Conservation (phyloP, 768 basidiomycete genomes). For the Agaricus blazei region DNA sequence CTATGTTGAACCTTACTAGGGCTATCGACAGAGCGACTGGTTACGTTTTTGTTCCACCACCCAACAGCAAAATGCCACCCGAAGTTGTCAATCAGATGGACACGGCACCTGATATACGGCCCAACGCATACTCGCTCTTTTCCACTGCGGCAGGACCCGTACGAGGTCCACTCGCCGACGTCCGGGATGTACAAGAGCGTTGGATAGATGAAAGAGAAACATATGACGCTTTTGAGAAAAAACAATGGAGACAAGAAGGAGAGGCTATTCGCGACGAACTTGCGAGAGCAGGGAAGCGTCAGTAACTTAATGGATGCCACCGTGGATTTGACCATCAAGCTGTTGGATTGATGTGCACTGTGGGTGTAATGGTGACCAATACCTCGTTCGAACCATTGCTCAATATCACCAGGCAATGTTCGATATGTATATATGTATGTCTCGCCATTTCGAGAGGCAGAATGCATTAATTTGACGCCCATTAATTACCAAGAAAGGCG, state of each 20-base stretch:
- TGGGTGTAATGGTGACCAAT: too few species aligned
- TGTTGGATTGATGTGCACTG: too few species aligned
- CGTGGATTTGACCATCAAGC: not conserved
- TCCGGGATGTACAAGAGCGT: slow-evolving; percentile 84
- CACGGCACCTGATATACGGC: slow-evolving; percentile 38
- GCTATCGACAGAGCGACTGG: slow-evolving; percentile 90
- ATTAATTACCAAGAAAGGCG: too few species aligned
- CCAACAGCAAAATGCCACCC: slow-evolving; percentile 24
- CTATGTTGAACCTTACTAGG: slow-evolving; percentile 85
- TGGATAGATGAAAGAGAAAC: slow-evolving; percentile 86
- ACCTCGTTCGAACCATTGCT: too few species aligned
- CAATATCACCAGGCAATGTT: too few species aligned
- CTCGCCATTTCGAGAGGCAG: too few species aligned
- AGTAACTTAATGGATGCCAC: slow-evolving; percentile 20
- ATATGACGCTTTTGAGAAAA: slow-evolving; percentile 79
- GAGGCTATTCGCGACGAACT: slow-evolving; percentile 45
- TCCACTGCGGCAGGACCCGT: slow-evolving; percentile 56
- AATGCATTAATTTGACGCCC: too few species aligned
- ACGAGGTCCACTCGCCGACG: slow-evolving; percentile 42
- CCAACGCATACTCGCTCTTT: slow-evolving; percentile 67
- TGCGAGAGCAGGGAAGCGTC: slow-evolving; percentile 25
- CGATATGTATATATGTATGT: too few species aligned
- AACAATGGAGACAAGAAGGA: slow-evolving; percentile 73
- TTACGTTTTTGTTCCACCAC: slow-evolving; percentile 75
- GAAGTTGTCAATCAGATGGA: slow-evolving; percentile 29